Base-by-base conservation (phyloP, 1,284 basidiomycete species). In the Pseudozyma thailandica region DNA sequence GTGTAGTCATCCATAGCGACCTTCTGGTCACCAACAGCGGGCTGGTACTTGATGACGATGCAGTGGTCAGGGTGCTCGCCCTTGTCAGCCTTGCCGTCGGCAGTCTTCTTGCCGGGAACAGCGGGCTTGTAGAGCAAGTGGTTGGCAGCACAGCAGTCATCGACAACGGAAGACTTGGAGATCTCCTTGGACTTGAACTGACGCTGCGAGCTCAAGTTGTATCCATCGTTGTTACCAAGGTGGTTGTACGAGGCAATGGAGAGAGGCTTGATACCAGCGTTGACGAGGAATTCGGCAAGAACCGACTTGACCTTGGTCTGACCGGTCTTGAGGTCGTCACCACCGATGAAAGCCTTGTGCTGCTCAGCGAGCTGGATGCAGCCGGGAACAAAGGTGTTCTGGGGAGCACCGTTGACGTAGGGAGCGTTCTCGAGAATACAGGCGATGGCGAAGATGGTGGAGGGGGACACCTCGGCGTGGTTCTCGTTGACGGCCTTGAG, bases 351-450 rank as follows among this genome's bases (percentile, higher is more conserved):
- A 9, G 93, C 90, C 83, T 90, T 87, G 80, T 91, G 85, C 77
- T 89, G 87, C 87, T 98, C 94, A 49, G 95, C 93, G 68, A 98
- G 91, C 82, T 91, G 88, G 81, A 98, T 91, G 77, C 91, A 90
- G 78, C 96, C 95, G 1, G 96, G 95, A 28, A 98, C 94, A 82
- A 98, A 98, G 7, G 95, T 98, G 89, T 98, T 98, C 88, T 98
- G 95, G 20, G 95, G 95, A 23, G 94, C 94, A 53, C 95, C 95
- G 82, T 98, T 98, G 84, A 98, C 89, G 87, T 95, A 98, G 27
- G 95, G 93, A 76, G 90, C 90, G 64, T 91, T 91, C 85, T 98
- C 95, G 74, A 97, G 90, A 84, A 98, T 97, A 30, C 94, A 88
- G 6, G 94, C 95, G 65, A 98, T 90, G 30, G 94, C 95, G 81